These are phyloP conservation scores for Boletus reticulatus DNA, from an alignment of 768 basidiomycete genomes.

Conservation along the genomic window DNA sequence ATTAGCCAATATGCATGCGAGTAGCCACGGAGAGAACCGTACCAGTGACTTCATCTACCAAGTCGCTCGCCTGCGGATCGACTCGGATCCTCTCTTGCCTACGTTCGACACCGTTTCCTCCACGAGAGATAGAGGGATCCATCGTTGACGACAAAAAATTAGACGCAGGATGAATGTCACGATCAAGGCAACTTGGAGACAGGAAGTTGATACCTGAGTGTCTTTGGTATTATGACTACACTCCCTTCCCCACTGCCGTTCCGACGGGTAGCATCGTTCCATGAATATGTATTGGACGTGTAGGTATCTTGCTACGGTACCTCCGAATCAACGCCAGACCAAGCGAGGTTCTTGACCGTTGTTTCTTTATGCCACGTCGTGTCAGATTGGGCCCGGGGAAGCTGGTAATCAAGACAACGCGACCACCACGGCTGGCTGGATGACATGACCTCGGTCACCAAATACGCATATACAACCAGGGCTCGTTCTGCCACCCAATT, in stretches of 20 bases:
- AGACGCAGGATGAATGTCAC: not conserved
- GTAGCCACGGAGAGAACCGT: not conserved
- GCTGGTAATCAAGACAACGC: too few relatives aligned
- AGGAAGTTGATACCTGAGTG: not conserved
- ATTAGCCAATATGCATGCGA: not conserved
- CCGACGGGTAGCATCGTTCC: too few relatives aligned
- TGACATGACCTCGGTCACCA: not conserved
- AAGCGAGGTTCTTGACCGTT: too few relatives aligned
- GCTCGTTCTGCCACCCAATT: too few relatives aligned
- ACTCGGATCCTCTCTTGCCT: not conserved
- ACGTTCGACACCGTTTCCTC: not conserved
- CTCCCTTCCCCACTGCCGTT: constrained; percentile 7
- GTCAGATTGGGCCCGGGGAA: too few relatives aligned
- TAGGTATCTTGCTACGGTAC: too few relatives aligned
- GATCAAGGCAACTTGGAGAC: too few relatives aligned
- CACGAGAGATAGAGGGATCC: constrained; percentile 6
- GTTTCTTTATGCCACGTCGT: too few relatives aligned
- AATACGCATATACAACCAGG: too few relatives aligned
- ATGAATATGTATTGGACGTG: too few relatives aligned
- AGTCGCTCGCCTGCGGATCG: not conserved
- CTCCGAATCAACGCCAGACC: too few relatives aligned
- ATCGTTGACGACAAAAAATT: constrained; percentile 6
- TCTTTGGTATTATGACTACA: not conserved
- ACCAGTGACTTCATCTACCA: not conserved
- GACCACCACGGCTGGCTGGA: too few relatives aligned